Base-by-base conservation (phyloP, 768 basidiomycete genomes). In the Lactarius quietus region DNA sequence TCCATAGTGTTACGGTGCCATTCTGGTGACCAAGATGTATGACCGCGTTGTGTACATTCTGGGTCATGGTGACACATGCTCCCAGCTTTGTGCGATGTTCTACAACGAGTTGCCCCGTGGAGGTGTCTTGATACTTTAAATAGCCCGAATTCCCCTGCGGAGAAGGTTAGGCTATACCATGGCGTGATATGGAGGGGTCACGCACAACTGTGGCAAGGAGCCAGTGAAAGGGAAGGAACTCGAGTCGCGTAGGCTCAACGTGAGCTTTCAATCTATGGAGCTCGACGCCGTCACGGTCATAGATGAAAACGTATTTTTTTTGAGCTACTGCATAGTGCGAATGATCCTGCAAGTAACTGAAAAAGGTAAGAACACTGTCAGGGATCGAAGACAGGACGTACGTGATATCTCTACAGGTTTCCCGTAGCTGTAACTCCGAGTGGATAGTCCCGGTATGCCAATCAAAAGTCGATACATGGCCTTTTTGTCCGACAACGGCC, bases 201-300 rank as follows among this genome's bases (percentile, higher is more conserved):
- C 90, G 63, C 73, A 95, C 93, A 18, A 94, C 81, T 66, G 85
- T 88, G 14, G 86, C 92, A 3, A 99, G 83, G 12, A 99, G 81
- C 89, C 93, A 99, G 73, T 99, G 97, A 70, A 95, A 98, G 0
- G 93, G 94, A 8, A 99, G 81, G 73, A 93, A 98, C 71, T 95
- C 93, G 43, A 99, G 83, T 65, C 89, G 81, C 6, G 92, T 93
- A 1, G 93, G 90, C 71, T 98, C 97, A 66, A 97, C 84, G 70
- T 94, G 92, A 0, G 86, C 79, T 73, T 89, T 89, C 17, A 95
- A 79, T 68, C 86, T 82, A 72, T 98, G 97, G 5, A 99, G 76
- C 74, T 98, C 97, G 17, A 97, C 89, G 26, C 97, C 96, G 69
- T 93, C 85, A 36, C 88, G 84, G 76, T 98, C 97, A 69, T 99